Base-by-base conservation (phyloP, 2,329 filamentous ascomycete species). In the Pestalotiopsis sp. region DNA sequence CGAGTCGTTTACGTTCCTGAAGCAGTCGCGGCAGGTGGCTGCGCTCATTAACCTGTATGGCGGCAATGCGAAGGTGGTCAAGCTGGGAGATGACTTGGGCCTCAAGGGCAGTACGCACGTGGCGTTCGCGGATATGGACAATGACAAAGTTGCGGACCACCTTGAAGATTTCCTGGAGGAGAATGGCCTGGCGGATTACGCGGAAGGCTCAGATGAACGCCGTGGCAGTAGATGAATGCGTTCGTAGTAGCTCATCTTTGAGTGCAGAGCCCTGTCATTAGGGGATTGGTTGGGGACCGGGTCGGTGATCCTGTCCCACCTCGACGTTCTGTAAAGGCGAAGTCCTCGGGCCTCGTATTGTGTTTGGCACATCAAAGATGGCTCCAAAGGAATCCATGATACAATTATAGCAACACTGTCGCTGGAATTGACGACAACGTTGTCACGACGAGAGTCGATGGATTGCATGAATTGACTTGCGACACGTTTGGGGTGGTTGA, bases 41-140 rank as follows among this genome's bases (percentile, higher is more conserved):
- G 68, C 72, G 61, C 62, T 74, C 11, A 77, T 77, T 41, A 78
- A 78, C 59, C 61, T 69, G 69, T 77, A 77, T 39, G 76, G 76
- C 13, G 76, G 76, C 0, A 75, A 77, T 57, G 74, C 76, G 2
- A 20, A 75, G 61, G 65, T 77, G 17, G 63, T 78, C 23, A 69
- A 71, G 17, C 66, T 78, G 7, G 69, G 69, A 1, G 71, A 74
- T 23, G 76, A 78, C 38, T 70, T 68, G 17, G 75, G 76, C 0
- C 69, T 78, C 2, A 73, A 71, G 49, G 76, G 75, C 3, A 78
- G 73, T 41, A 77, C 74, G 2, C 75, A 77, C 45, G 74, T 71
- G 52, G 73, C 76, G 1, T 77, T 78, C 52, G 71, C 72, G 23
- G 76, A 78, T 45, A 73, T 78, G 74, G 73, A 77, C 31, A 78